Conservation (phyloP, 169 alveolate genomes). For the Babesia divergens region DNA sequence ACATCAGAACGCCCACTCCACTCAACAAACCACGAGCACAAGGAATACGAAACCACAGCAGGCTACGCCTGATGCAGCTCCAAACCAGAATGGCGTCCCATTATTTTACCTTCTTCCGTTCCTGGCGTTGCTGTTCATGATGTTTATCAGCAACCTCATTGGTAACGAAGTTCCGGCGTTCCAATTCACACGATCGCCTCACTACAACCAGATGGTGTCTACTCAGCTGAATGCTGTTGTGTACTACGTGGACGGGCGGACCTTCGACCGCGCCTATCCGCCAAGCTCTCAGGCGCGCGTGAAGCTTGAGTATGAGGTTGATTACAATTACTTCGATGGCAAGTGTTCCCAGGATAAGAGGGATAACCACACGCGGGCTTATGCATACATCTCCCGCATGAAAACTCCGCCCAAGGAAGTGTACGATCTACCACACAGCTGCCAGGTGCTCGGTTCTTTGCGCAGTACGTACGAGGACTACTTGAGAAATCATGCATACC, state of each 20-base stretch:
- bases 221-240: conserved; percentile 56
- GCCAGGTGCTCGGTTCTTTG: conserved; percentile 27
- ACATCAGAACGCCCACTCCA: conserved; percentile 20
- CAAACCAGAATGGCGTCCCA: background rate
- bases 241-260: conserved; percentile 46
- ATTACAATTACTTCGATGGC: conserved; percentile 45
- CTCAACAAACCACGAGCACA: background rate
- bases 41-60: background rate
- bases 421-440: conserved; percentile 54
- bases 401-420: conserved; percentile 51
- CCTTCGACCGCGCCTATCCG: conserved; percentile 45
- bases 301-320: conserved; percentile 58
- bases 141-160: background rate
- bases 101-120: background rate
- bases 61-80: background rate
- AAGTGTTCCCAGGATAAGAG: conserved; percentile 26
- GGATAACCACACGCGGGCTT: conserved; percentile 20
- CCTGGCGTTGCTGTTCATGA: background rate
- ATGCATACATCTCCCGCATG: conserved; percentile 32
- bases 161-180: conserved; percentile 11
- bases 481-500: background rate
- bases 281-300: conserved; percentile 32
- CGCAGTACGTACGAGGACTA: conserved; percentile 1
- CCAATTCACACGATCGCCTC: conserved; percentile 10
- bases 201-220: conserved; percentile 20